Conservation (phyloP, 441 rosid genomes). For the Brassica balearica region DNA sequence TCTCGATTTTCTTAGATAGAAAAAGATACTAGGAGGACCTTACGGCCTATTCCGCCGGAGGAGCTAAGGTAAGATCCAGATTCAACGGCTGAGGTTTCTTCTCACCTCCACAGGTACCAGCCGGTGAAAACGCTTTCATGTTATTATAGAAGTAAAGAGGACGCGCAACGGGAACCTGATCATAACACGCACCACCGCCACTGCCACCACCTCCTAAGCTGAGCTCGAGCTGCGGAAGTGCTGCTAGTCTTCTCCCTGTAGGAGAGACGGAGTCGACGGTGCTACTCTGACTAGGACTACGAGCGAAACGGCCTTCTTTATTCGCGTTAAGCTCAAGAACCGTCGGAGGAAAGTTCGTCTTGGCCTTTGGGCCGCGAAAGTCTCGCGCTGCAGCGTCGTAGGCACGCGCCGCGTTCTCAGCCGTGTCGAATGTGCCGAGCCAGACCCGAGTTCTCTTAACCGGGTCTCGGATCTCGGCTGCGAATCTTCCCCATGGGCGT, state of each 20-base stretch:
- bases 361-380: slow-evolving; percentile 64
- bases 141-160: slow-evolving; percentile 47
- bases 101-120: slow-evolving; percentile 33
- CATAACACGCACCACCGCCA: slow-evolving; percentile 10
- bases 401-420: slow-evolving; percentile 67
- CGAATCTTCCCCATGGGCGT: slow-evolving; percentile 74
- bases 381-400: slow-evolving; percentile 65
- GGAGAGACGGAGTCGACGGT: slow-evolving; percentile 49
- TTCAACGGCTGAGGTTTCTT: slow-evolving; percentile 41
- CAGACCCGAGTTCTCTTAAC: slow-evolving; percentile 63
- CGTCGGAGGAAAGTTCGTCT: slow-evolving; percentile 57
- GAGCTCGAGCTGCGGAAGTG: slow-evolving; percentile 52
- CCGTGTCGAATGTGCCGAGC: slow-evolving; percentile 71
- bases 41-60: slow-evolving; percentile 45
- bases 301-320: slow-evolving; percentile 3
- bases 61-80: slow-evolving; percentile 69
- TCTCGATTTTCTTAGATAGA: slow-evolving; percentile 7
- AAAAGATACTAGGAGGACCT: slow-evolving; percentile 22
- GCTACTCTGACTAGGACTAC: slow-evolving; percentile 60
- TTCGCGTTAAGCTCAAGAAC: slow-evolving; percentile 16
- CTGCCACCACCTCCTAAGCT: slow-evolving; percentile 39
- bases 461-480: slow-evolving; percentile 76
- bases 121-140: slow-evolving; percentile 19
- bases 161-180: slow-evolving; percentile 42
- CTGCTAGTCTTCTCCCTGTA: slow-evolving; percentile 21